Evolutionary conservation across 2,329 filamentous ascomycete species (phyloP).

Genomic region (Calonectria henricotiae): DNA sequence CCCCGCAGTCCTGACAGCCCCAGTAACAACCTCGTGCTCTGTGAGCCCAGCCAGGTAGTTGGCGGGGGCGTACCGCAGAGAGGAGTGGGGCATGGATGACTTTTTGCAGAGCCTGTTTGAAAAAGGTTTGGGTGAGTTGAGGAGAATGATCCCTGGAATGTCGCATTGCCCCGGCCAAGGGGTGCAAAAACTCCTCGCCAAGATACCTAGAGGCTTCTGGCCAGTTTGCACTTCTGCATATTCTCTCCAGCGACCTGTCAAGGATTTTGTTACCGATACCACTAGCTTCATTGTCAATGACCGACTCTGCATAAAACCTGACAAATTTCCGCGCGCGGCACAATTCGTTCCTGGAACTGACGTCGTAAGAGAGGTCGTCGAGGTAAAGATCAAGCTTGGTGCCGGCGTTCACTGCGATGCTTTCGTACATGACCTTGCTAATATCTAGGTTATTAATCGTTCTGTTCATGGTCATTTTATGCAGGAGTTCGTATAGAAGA

Average conservation of each 20-base stretch:
- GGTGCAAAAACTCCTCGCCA: neutral
- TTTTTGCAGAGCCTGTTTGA: conserved; percentile 6
- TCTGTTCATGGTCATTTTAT: neutral
- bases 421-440: conserved; percentile 14
- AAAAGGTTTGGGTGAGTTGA: conserved; percentile 13
- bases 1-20: conserved; percentile 17
- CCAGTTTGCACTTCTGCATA: neutral
- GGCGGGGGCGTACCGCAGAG: neutral
- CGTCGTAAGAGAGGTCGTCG: conserved; percentile 3
- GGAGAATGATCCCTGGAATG: neutral
- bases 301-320: conserved; percentile 17
- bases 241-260: neutral
- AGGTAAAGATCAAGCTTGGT: conserved; percentile 29
- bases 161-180: conserved; percentile 10
- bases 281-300: neutral
- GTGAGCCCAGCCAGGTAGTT: conserved; percentile 29
- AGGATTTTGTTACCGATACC: neutral
- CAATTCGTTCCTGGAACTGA: neutral
- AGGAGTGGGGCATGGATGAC: conserved; percentile 24
- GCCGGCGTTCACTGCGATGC: neutral
- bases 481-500: conserved; percentile 25
- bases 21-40: neutral
- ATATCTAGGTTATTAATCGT: neutral
- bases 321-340: conserved; percentile 1
- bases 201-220: neutral